Base-by-base conservation (phyloP, 169 alveolate species). In the Cryptosporidium tyzzeri region DNA sequence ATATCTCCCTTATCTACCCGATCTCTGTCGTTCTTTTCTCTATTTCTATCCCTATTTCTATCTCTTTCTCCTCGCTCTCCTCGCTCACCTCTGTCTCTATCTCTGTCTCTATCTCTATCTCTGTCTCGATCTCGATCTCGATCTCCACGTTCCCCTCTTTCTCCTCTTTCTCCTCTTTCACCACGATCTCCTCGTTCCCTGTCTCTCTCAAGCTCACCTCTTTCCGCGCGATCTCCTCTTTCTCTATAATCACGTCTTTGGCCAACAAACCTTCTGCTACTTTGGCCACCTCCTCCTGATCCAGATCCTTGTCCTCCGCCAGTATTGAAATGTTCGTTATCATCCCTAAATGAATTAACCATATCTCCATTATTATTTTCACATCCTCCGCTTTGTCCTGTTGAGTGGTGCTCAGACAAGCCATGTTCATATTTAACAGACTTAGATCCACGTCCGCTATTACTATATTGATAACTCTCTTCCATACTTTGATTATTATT, bases 21-120 rank as follows among this genome's bases (percentile, higher is more conserved):
- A 39, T 62, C 75, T 62, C 80, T 62, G 10, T 80, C 89, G 23
- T 53, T 67, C 18, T 39, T 35, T 29, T 80, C 80, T 16, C 65
- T 58, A 39, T 53, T 69, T 33, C 71, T 73, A 18, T 73, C 71
- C 31, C 71, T 71, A 87, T 55, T 84, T 84, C 92, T 74, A 84
- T 62, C 87, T 86, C 85, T 86, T 39, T 80, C 75, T 8, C 80
- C 62, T 0, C 37, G 23, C n/a, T 61, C 23, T 0, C 61, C 75
- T 62, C 65, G 18, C 35, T 65, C 80, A 73, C 23, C 48, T 14
- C 35, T 71, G 0, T 53, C 62, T 16, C 29, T 29, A n/a, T 9
- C 62, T 62, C 70, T 62, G 0, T 62, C 70, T 6, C 70, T 26
- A 0, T 21, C 26, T 8, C 16, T 45, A 9, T 21, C 41, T 23